A percentile compares a stretch with the other conserved stretches of the same genome.
Evolutionary conservation across 306 rosid species (phyloP).

Genomic region (Prunus salicina): DNA sequence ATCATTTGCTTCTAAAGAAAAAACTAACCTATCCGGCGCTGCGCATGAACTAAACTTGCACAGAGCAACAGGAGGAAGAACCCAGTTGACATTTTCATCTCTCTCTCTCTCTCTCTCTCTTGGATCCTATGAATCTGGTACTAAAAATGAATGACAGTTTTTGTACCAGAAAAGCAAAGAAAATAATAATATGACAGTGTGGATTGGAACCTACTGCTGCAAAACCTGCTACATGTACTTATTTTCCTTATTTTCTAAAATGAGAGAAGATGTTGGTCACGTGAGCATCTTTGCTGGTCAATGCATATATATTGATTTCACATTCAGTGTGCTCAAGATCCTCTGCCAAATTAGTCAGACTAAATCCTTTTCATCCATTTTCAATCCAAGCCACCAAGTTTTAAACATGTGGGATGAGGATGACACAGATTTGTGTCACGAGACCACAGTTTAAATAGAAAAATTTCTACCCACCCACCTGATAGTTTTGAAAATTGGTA

Average conservation of each 20-base stretch:
- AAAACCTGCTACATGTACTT: background rate
- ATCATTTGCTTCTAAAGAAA: background rate
- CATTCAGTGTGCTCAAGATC: background rate
- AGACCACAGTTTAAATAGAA: background rate
- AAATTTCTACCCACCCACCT: background rate
- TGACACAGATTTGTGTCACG: background rate
- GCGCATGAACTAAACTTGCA: constrained; percentile 36
- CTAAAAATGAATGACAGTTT: background rate
- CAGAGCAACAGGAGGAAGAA: constrained; percentile 19
- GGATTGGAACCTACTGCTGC: background rate
- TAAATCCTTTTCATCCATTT: background rate
- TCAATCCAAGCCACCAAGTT: background rate
- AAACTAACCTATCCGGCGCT: constrained; percentile 52
- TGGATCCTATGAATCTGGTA: background rate
- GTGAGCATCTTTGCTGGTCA: background rate
- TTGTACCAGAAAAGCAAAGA: too few relatives aligned
- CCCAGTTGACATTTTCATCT: constrained; percentile 25
- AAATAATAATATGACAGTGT: too few relatives aligned
- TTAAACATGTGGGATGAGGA: background rate
- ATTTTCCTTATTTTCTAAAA: too few relatives aligned
- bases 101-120: background rate
- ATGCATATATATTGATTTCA: background rate
- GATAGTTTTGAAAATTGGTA: background rate
- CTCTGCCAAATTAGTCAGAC: background rate
- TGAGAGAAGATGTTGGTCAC: background rate